A percentile compares a stretch with the other conserved stretches of the same genome.
phyloP scores from a whole-genome alignment of 2,329 filamentous ascomycete species.

The Penicillium italicum region DNA sequence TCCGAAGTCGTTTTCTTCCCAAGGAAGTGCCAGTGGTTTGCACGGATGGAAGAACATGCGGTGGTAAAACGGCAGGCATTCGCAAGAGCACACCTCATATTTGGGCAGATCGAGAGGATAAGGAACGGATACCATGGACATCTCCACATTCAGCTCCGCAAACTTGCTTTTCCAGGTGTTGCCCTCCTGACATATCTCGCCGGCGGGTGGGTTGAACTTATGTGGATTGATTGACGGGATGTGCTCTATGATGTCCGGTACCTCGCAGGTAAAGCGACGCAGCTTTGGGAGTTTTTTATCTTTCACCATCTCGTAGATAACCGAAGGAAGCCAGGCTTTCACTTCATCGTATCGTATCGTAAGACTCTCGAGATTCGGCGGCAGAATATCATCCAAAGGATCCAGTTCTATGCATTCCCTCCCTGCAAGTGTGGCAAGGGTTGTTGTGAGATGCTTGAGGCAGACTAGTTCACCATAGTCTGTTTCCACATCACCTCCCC shows the following conservation, averaged over 20 bases:
- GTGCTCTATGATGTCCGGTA: neutral
- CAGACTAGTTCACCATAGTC: neutral
- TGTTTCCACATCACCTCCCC: neutral
- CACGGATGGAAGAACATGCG: neutral
- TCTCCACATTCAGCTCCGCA: neutral
- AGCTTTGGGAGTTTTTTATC: neutral
- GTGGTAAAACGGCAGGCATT: constrained; percentile 7
- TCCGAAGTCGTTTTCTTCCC: neutral
- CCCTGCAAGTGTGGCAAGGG: neutral
- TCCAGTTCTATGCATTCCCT: neutral
- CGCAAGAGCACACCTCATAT: constrained; percentile 7
- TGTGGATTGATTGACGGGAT: constrained; percentile 2
- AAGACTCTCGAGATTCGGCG: constrained; percentile 4
- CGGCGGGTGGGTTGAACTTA: neutral
- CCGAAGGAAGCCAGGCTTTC: neutral
- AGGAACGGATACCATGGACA: neutral
- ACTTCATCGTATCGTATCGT: constrained; percentile 6
- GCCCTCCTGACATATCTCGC: constrained; percentile 2
- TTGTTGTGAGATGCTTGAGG: constrained; percentile 7
- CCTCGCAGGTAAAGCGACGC: neutral
- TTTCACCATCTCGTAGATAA: neutral
- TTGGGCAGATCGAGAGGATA: constrained; percentile 1
- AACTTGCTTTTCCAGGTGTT: constrained; percentile 4
- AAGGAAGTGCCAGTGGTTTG: neutral
- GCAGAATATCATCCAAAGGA: neutral